A percentile compares a stretch with the other conserved stretches of the same genome.
Evolutionary conservation across 2,329 filamentous ascomycete species (phyloP).

Genomic region (Colletotrichum zoysiae): DNA sequence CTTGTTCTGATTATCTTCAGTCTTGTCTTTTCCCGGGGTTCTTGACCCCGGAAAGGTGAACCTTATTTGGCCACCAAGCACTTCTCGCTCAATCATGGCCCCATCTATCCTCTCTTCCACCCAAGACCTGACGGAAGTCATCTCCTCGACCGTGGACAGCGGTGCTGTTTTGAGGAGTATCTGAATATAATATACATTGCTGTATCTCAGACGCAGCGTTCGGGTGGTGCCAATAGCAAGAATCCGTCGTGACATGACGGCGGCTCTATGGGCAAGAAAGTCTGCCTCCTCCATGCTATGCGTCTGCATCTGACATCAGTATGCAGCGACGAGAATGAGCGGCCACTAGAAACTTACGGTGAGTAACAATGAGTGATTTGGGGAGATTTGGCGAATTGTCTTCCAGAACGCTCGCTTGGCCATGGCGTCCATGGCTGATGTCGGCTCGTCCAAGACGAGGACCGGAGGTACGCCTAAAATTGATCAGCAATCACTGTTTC

Average conservation of each 20-base stretch:
- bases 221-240: constrained; percentile 72
- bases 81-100: constrained; percentile 68
- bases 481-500: background rate
- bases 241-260: constrained; percentile 53
- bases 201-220: constrained; percentile 68
- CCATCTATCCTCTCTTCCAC: constrained; percentile 63
- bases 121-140: constrained; percentile 68
- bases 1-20: constrained; percentile 55
- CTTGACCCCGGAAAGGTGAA: constrained; percentile 47
- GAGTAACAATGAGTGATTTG: constrained; percentile 76
- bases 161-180: constrained; percentile 71
- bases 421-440: constrained; percentile 79
- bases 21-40: background rate
- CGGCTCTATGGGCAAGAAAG: constrained; percentile 68
- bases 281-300: constrained; percentile 88
- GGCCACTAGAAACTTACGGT: constrained; percentile 53
- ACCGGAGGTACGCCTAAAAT: constrained; percentile 3
- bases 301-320: constrained; percentile 55
- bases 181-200: constrained; percentile 73
- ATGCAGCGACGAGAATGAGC: background rate
- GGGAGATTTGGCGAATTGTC: constrained; percentile 73
- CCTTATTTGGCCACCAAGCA: constrained; percentile 74
- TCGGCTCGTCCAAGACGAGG: constrained; percentile 77
- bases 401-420: constrained; percentile 83
- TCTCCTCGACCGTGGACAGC: constrained; percentile 66